Evolutionary conservation across 2,329 filamentous ascomycete genomes (phyloP), one percentile per base, ranked within the genome.

Genomic region (Fusarium multiceps): DNA sequence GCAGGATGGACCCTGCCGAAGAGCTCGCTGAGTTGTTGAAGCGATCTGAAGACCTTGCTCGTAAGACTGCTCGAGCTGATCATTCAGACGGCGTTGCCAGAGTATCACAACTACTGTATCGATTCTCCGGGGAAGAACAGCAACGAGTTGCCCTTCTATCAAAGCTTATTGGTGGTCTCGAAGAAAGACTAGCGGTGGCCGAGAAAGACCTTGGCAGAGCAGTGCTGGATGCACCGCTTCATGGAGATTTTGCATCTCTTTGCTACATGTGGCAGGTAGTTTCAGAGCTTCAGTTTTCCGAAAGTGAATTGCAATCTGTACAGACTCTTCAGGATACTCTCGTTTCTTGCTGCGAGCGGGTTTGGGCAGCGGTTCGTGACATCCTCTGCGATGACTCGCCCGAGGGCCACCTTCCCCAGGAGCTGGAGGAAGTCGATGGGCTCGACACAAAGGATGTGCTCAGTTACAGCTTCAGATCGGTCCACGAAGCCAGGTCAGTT

Each of bases 371-470:
- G 27, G 93, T 98, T 7, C 88, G 88, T 72, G 86, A 90, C 55
- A 88, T 97, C 6, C 86, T 99, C 1, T 99, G 96, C 75, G 91
- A 97, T 68, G 96, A 98, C 80, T 97, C 96, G 2, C 96, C 97
- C 0, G 96, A 99, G 80, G 95, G 95, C 0, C 90, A 96, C 78
- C 83, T 93, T 6, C 91, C 90, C 0, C 89, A 94, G 54, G 92
- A 95, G 27, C 79, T 93, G n/a, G 88, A 92, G 55, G 90, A 92
- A 34, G 82, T 88, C 18, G 86, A 91, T 7, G 92, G 90, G 2
- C 85, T 93, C 4, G 90, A 92, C 54, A 94, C 93, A 1, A 98
- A 98, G 76, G 93, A 97, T 73, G 86, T 97, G 20, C 81, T 99
- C 48, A 98, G 95, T 70, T 99, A 96, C 78, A 97, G 94, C 67